These are phyloP conservation scores for Akanthomyces lecanii DNA, from an alignment of 2,329 filamentous ascomycete species.

Conservation along the genomic window DNA sequence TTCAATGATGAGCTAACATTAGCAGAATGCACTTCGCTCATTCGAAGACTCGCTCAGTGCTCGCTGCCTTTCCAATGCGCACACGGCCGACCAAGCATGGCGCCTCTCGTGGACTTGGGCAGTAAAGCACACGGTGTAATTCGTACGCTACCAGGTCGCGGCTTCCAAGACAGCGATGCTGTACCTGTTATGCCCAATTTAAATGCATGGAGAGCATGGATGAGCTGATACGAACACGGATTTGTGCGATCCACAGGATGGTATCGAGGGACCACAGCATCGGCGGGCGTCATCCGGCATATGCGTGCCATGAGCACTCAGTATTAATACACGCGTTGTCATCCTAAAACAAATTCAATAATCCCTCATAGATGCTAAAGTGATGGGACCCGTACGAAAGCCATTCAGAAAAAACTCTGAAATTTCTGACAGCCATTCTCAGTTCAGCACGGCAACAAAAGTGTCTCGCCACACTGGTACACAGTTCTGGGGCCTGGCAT, in stretches of 20 bases:
- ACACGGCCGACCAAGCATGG: conserved; percentile 67
- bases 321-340: too few species aligned
- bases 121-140: conserved; percentile 7
- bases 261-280: not conserved
- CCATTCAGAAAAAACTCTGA: not conserved
- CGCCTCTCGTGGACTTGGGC: conserved; percentile 54
- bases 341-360: too few species aligned
- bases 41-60: conserved; percentile 56
- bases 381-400: not conserved
- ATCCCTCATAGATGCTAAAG: not conserved
- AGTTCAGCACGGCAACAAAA: not conserved
- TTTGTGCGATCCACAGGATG: not conserved
- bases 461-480: not conserved
- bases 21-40: conserved; percentile 54
- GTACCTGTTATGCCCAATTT: not conserved
- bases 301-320: too few species aligned
- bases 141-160: not conserved
- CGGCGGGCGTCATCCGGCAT: not conserved
- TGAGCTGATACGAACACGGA: not conserved
- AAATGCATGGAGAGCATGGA: conserved; percentile 25
- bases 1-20: conserved; percentile 68
- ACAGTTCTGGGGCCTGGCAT: not conserved
- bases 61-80: conserved; percentile 79
- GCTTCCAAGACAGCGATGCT: not conserved
- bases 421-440: not conserved